These are phyloP conservation scores for Echinosophora koreensis DNA, from an alignment of 306 rosid species.

Conservation along the genomic window DNA sequence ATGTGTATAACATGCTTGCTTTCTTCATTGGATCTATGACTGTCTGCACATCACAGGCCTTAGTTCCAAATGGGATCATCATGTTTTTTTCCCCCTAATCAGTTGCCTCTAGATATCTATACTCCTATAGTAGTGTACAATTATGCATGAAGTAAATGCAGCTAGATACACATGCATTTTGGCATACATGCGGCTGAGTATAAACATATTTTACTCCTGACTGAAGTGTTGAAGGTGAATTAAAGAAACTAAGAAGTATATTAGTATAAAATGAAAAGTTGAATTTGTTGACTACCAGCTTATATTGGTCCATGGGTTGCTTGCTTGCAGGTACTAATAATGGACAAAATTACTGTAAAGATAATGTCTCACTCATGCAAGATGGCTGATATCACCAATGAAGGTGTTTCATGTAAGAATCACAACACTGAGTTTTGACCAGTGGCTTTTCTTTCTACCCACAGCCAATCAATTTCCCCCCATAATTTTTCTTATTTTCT, in stretches of 20 bases:
- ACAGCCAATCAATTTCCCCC: background rate
- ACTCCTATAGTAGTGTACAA: conserved; percentile 25
- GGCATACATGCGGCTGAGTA: conserved; percentile 29
- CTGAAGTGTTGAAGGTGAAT: conserved; percentile 37
- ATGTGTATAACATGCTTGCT: conserved; percentile 14
- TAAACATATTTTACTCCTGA: conserved; percentile 30
- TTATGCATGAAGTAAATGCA: conserved; percentile 3
- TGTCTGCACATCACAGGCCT: background rate
- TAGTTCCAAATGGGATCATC: conserved; percentile 3
- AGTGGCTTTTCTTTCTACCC: background rate
- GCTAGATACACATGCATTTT: conserved; percentile 28
- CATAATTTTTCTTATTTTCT: conserved; percentile 16
- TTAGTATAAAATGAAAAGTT: conserved; percentile 14
- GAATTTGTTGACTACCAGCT: conserved; percentile 31
- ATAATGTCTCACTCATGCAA: conserved; percentile 96
- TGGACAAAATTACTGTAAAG: conserved; percentile 96
- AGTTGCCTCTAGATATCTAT: conserved; percentile 25
- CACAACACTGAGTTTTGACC: background rate
- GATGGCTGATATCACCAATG: conserved; percentile 97
- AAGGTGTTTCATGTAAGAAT: conserved; percentile 97
- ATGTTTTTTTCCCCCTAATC: conserved; percentile 12
- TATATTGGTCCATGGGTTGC: conserved; percentile 41
- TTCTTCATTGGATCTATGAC: conserved; percentile 25
- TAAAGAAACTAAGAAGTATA: conserved; percentile 20
- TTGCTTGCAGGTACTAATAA: conserved; percentile 83